These are phyloP conservation scores for Mycena metata DNA, from an alignment of 768 basidiomycete genomes.

Conservation along the genomic window DNA sequence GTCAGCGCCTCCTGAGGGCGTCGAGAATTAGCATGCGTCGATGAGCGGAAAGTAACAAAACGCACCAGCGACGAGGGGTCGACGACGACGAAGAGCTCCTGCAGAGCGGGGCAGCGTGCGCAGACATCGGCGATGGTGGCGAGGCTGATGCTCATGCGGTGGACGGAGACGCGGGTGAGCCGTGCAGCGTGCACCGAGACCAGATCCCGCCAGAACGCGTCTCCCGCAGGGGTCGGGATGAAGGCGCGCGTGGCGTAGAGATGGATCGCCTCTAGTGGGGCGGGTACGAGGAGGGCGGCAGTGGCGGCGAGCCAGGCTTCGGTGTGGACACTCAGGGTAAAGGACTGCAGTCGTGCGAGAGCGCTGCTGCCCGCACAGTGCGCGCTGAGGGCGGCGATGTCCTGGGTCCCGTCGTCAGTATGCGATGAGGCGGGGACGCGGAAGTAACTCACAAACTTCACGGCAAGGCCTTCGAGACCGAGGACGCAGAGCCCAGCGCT, in stretches of 20 bases:
- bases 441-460: conserved; percentile 63
- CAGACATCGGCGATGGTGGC: conserved; percentile 68
- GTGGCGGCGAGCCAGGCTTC: conserved; percentile 62
- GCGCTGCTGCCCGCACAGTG: conserved; percentile 50
- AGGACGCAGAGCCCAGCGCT: conserved; percentile 63
- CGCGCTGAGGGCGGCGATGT: conserved; percentile 62
- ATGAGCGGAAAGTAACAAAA: conserved; percentile 31
- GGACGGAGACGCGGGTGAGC: conserved; percentile 71
- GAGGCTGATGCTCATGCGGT: conserved; percentile 71
- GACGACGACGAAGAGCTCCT: conserved; percentile 75
- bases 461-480: conserved; percentile 73
- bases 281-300: conserved; percentile 55
- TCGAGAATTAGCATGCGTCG: conserved; percentile 3
- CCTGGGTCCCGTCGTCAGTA: conserved; percentile 52
- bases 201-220: conserved; percentile 66
- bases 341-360: conserved; percentile 62
- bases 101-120: conserved; percentile 62
- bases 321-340: conserved; percentile 69
- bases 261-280: conserved; percentile 70
- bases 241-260: conserved; percentile 59
- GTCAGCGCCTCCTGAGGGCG: conserved; percentile 55
- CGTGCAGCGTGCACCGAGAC: conserved; percentile 63
- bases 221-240: conserved; percentile 47
- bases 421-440: conserved; percentile 2
- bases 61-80: conserved; percentile 63